Percentiles rank a stretch among this genome's conserved stretches.
These are phyloP conservation scores for Thielaviopsis euricoi DNA, from an alignment of 2,329 filamentous ascomycete species.

Conservation along the genomic window DNA sequence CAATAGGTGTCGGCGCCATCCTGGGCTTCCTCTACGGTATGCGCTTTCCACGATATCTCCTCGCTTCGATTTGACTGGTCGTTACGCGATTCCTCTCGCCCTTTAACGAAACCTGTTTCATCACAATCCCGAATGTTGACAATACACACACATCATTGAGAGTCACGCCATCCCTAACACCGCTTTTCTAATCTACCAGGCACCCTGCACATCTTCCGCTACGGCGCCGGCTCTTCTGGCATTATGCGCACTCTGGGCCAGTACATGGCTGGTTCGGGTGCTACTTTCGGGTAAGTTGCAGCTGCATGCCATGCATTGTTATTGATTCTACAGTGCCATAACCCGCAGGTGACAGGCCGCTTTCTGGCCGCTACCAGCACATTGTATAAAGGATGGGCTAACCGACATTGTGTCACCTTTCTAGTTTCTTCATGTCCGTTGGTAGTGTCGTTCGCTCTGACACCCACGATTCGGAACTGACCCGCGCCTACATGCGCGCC, in stretches of 20 bases:
- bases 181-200: conserved; percentile 31
- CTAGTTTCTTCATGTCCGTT: conserved; percentile 93
- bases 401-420: background rate
- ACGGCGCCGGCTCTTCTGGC: conserved; percentile 81
- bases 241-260: conserved; percentile 89
- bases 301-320: too few relatives aligned
- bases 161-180: conserved; percentile 12
- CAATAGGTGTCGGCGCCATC: conserved; percentile 74
- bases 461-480: conserved; percentile 57
- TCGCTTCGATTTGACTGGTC: background rate
- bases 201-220: conserved; percentile 86
- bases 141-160: background rate
- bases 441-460: conserved; percentile 93
- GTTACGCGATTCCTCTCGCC: background rate
- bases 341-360: background rate
- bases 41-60: conserved; percentile 14
- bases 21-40: conserved; percentile 96
- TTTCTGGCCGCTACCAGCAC: too few relatives aligned
- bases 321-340: background rate
- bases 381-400: too few relatives aligned
- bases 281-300: conserved; percentile 72
- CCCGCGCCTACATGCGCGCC: conserved; percentile 45
- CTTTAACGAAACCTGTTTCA: background rate
- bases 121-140: background rate
- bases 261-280: conserved; percentile 89